phyloP scores from a whole-genome alignment of 345 rosid species.

The Citrus cavaleriei region DNA sequence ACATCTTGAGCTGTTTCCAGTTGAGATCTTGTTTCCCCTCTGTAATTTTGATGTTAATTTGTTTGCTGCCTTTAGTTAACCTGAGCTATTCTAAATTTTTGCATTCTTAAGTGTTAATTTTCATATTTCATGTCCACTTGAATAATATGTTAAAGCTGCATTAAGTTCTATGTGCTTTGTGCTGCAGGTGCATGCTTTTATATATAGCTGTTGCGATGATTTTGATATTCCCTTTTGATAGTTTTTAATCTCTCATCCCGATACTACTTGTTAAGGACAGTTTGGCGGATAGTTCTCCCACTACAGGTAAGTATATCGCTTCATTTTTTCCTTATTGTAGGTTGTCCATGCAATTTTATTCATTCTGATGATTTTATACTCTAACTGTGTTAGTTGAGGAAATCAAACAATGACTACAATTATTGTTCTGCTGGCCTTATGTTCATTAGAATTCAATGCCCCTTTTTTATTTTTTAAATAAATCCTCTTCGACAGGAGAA shows the following conservation, averaged over 20 bases:
- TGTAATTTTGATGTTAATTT: background rate
- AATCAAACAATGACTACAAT: background rate
- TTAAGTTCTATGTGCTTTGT: conserved; percentile 11
- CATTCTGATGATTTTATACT: background rate
- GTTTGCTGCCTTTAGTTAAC: background rate
- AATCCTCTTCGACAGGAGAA: background rate
- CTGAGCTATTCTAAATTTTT: background rate
- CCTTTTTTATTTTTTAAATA: too few relatives aligned
- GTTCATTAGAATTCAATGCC: too few relatives aligned
- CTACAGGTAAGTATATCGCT: conserved; percentile 52
- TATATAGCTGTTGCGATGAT: conserved; percentile 61
- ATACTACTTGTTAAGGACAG: conserved; percentile 75
- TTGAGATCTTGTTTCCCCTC: background rate
- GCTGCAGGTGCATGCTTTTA: conserved; percentile 62
- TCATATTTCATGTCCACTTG: background rate
- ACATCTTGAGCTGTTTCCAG: background rate
- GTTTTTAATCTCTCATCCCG: conserved; percentile 77
- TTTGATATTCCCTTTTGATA: conserved; percentile 78
- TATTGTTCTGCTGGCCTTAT: background rate
- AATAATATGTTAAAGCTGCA: background rate
- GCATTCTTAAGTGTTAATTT: background rate
- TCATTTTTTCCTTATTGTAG: background rate
- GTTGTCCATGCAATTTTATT: conserved; percentile 1
- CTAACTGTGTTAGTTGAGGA: background rate
- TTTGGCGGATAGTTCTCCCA: conserved; percentile 86